Conservation (phyloP, 352 stramenopile genomes). For the Phytophthora boehmeriae region DNA sequence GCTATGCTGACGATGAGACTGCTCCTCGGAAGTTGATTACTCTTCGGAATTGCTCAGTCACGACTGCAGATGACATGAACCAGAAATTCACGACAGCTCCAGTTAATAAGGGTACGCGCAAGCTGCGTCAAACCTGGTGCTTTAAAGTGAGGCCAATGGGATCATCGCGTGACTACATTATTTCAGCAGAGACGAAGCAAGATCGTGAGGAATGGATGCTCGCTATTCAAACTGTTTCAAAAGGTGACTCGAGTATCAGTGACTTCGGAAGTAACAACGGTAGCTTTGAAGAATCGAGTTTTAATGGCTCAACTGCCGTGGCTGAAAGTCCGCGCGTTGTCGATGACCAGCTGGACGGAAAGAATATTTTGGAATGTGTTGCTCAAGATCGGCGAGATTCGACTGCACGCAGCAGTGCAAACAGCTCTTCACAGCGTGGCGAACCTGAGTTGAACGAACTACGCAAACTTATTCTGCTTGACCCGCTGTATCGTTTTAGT, state of each 20-base stretch:
- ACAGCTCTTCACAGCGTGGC: constrained; percentile 47
- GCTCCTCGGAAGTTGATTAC: constrained; percentile 76
- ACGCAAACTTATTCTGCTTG: constrained; percentile 79
- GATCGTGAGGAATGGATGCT: constrained; percentile 91
- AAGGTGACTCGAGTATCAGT: constrained; percentile 47
- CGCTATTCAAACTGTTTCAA: constrained; percentile 79
- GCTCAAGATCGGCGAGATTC: constrained; percentile 64
- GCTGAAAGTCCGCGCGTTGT: constrained; percentile 39
- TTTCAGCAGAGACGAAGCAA: constrained; percentile 87
- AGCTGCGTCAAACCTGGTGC: constrained; percentile 78
- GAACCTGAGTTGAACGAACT: constrained; percentile 68
- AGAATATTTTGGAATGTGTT: constrained; percentile 55
- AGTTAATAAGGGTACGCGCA: constrained; percentile 81
- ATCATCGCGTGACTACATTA: constrained; percentile 78
- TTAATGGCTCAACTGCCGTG: constrained; percentile 2
- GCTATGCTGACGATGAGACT: constrained; percentile 76
- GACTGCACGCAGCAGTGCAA: constrained; percentile 56
- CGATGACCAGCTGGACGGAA: constrained; percentile 61
- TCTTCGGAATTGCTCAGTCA: constrained; percentile 70
- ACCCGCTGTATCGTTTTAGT: constrained; percentile 82
- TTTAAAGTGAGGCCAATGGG: constrained; percentile 77
- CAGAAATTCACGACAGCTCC: constrained; percentile 77
- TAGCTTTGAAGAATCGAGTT: constrained; percentile 41
- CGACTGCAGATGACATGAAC: constrained; percentile 84
- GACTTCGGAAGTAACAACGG: constrained; percentile 33